Evolutionary conservation across 2,329 filamentous ascomycete species (phyloP).

Genomic region (Talaromyces sp.): DNA sequence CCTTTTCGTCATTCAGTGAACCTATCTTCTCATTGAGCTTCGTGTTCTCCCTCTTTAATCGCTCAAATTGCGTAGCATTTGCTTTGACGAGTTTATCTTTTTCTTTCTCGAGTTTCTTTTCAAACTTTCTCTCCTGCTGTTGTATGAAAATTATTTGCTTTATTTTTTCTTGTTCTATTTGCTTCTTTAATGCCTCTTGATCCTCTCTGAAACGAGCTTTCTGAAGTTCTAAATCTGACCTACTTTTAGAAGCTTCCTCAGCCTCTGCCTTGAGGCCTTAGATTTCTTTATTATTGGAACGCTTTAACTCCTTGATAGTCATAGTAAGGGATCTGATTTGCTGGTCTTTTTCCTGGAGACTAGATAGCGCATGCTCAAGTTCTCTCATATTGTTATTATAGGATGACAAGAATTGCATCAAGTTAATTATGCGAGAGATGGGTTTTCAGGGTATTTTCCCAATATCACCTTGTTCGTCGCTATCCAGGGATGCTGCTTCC

Average conservation of each 20-base stretch:
- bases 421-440: constrained; percentile 5
- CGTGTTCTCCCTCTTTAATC: background rate
- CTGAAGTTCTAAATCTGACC: background rate
- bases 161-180: background rate
- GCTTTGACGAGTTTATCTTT: background rate
- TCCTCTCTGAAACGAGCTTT: background rate
- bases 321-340: constrained; percentile 6
- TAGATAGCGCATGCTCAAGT: constrained; percentile 1
- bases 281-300: constrained; percentile 8
- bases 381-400: constrained; percentile 4
- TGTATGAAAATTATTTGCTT: background rate
- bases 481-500: background rate
- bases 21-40: background rate
- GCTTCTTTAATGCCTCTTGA: background rate
- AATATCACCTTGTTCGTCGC: background rate
- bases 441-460: background rate
- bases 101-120: background rate
- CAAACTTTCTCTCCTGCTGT: background rate
- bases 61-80: background rate
- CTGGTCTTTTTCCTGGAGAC: constrained; percentile 6
- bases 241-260: background rate
- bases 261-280: background rate
- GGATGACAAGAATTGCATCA: constrained; percentile 3
- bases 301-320: background rate
- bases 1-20: background rate